Evolutionary conservation across 2,329 filamentous ascomycete species (phyloP).

Genomic region (Trichophyton mentagrophytes): DNA sequence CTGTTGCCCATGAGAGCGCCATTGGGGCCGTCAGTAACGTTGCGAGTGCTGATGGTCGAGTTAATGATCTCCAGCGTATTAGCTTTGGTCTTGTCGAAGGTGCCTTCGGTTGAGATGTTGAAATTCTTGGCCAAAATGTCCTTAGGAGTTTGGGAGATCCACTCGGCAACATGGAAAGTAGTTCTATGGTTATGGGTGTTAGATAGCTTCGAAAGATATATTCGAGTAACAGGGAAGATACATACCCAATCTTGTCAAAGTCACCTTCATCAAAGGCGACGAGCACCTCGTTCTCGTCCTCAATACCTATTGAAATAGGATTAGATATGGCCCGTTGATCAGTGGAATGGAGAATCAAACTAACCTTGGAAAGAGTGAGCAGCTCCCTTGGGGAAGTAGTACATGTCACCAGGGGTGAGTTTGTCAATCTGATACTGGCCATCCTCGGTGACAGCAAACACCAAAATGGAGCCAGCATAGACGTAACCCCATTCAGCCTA

Average conservation of each 20-base stretch:
- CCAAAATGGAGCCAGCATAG: constrained; percentile 43
- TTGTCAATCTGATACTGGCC: constrained; percentile 44
- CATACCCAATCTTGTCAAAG: constrained; percentile 50
- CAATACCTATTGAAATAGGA: constrained; percentile 30
- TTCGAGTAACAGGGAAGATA: neutral
- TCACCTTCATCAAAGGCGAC: constrained; percentile 54
- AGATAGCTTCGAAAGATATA: neutral
- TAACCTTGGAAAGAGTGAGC: constrained; percentile 47
- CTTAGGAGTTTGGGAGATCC: constrained; percentile 54
- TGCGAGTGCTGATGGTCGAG: constrained; percentile 38
- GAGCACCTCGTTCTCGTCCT: constrained; percentile 55
- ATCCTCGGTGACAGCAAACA: constrained; percentile 51
- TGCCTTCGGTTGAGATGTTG: constrained; percentile 44
- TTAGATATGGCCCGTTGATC: neutral
- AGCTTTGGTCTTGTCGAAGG: constrained; percentile 45
- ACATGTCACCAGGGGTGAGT: constrained; percentile 50
- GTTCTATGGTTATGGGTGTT: constrained; percentile 32
- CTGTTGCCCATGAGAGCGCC: constrained; percentile 43
- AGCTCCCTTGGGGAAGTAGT: constrained; percentile 56
- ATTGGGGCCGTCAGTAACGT: constrained; percentile 34
- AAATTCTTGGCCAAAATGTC: constrained; percentile 57
- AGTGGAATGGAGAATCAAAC: neutral
- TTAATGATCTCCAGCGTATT: constrained; percentile 50
- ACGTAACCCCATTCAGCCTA: constrained; percentile 57
- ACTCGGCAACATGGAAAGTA: constrained; percentile 60